Evolutionary conservation across 257 asterid species (phyloP).

Genomic region (Ilex asprella): DNA sequence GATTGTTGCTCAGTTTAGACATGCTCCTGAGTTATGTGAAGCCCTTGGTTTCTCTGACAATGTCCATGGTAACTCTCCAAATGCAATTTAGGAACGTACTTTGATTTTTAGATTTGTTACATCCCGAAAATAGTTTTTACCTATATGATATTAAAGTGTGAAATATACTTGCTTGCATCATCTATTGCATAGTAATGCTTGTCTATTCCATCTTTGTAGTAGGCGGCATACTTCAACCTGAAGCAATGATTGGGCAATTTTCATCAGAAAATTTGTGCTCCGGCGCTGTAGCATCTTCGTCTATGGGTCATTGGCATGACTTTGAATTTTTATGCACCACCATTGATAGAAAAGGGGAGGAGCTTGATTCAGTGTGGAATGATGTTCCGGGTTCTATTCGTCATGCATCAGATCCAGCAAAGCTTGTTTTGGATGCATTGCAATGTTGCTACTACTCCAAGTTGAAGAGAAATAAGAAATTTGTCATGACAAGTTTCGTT

Average conservation of each 20-base stretch:
- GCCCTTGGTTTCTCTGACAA: background rate
- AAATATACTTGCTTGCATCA: background rate
- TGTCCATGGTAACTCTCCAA: background rate
- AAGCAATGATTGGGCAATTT: background rate
- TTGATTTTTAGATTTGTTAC: too few relatives aligned
- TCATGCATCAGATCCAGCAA: background rate
- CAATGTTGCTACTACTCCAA: background rate
- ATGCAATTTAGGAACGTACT: too few relatives aligned
- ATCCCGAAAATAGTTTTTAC: too few relatives aligned
- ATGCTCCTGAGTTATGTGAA: constrained; percentile 30
- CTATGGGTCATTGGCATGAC: too few relatives aligned
- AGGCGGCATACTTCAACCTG: background rate
- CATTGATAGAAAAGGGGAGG: background rate
- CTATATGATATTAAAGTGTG: too few relatives aligned
- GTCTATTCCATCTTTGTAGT: background rate
- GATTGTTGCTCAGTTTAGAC: constrained; percentile 22
- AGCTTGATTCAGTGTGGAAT: background rate
- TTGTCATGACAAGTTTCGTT: background rate
- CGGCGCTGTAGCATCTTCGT: too few relatives aligned
- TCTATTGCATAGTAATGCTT: background rate
- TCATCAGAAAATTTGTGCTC: background rate
- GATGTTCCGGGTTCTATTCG: background rate
- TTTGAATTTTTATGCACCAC: background rate
- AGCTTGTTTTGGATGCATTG: background rate
- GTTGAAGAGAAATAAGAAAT: background rate